These are phyloP conservation scores for Podila epigama DNA, from an alignment of 192 early-diverging fungal species.

Conservation along the genomic window DNA sequence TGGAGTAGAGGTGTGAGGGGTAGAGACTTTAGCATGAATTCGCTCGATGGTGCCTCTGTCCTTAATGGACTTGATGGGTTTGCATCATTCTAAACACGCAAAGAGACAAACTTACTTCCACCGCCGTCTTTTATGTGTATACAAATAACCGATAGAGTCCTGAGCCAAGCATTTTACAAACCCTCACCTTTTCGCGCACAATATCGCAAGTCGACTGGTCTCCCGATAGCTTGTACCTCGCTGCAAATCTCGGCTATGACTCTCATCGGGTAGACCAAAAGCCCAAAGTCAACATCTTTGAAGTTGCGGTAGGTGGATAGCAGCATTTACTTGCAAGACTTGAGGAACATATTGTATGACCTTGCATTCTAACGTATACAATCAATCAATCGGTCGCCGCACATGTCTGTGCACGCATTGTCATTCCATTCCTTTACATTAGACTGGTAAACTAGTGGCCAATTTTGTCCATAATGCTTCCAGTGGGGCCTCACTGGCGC, in stretches of 20 bases:
- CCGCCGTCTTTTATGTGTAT: too few species aligned
- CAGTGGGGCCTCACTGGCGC: background rate
- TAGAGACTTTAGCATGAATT: too few species aligned
- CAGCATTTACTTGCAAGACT: background rate
- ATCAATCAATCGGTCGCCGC: background rate
- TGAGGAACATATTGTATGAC: background rate
- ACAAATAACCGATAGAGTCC: conserved; percentile 13
- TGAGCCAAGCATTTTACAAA: conserved; percentile 19
- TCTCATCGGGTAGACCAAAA: background rate
- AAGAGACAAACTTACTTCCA: too few species aligned
- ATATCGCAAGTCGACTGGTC: conserved; percentile 17
- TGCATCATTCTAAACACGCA: too few species aligned
- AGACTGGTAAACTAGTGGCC: conserved; percentile 14
- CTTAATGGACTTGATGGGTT: too few species aligned
- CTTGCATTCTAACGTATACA: too few species aligned
- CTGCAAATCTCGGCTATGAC: conserved; percentile 11
- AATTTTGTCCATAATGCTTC: background rate
- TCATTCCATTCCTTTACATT: background rate
- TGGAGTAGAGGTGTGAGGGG: too few species aligned
- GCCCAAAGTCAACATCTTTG: conserved; percentile 2
- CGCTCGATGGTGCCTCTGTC: too few species aligned
- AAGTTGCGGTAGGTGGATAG: conserved; percentile 7
- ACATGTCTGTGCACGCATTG: background rate
- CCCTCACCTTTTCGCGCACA: conserved; percentile 9
- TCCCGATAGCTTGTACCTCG: conserved; percentile 23